These are phyloP conservation scores for Tulasnella sp. DNA, from an alignment of 768 basidiomycete genomes.

Conservation along the genomic window DNA sequence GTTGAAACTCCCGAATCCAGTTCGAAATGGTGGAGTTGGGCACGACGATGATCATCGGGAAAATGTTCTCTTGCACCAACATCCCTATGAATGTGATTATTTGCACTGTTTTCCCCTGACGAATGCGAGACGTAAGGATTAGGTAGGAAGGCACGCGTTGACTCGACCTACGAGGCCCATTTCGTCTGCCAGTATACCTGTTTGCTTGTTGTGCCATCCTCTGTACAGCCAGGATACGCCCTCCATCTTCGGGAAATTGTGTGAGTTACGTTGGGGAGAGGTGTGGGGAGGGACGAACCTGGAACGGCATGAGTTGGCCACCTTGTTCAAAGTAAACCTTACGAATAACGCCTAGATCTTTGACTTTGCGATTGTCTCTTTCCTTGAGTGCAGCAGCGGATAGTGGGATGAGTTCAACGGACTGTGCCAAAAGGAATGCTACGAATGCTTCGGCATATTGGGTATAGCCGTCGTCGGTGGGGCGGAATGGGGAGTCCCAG, in stretches of 20 bases:
- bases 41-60: conserved; percentile 80
- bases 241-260: conserved; percentile 41
- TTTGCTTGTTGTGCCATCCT: conserved; percentile 79
- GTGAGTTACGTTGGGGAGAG: background rate
- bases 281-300: conserved; percentile 36
- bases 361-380: conserved; percentile 38
- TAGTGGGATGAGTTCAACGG: conserved; percentile 45
- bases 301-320: conserved; percentile 68
- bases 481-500: conserved; percentile 79
- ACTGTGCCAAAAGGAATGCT: conserved; percentile 49
- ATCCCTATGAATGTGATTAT: conserved; percentile 72
- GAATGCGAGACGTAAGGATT: background rate
- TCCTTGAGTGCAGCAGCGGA: conserved; percentile 31
- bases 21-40: conserved; percentile 94
- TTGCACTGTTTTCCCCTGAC: conserved; percentile 83
- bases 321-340: conserved; percentile 57
- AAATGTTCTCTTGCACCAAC: conserved; percentile 42
- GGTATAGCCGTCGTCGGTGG: conserved; percentile 41
- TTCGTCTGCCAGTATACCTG: conserved; percentile 89
- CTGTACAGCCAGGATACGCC: conserved; percentile 76
- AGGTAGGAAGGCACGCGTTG: background rate
- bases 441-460: conserved; percentile 58
- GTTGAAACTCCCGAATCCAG: conserved; percentile 87
- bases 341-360: conserved; percentile 17
- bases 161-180: conserved; percentile 67